Evolutionary conservation across 2,329 filamentous ascomycete species (phyloP).

Genomic region (Aureobasidium sp.): DNA sequence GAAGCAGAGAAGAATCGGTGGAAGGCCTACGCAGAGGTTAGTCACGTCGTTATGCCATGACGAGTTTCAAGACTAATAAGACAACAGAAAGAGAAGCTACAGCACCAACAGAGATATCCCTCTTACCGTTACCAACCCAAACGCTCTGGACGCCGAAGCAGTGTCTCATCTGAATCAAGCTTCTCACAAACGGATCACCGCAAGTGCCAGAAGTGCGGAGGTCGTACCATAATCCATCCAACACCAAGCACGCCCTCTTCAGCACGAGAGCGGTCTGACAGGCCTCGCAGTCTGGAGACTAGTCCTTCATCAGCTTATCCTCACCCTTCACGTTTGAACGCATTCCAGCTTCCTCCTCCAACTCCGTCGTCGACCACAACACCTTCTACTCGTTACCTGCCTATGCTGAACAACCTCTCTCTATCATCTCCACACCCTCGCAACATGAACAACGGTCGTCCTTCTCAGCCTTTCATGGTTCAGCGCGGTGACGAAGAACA

Average conservation of each 20-base stretch:
- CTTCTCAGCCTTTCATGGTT: slow-evolving; percentile 3
- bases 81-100: slow-evolving; percentile 71
- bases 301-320: slow-evolving; percentile 12
- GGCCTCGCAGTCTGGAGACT: slow-evolving; percentile 3
- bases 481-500: slow-evolving; percentile 29
- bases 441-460: slow-evolving; percentile 10
- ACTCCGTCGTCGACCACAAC: slow-evolving; percentile 28
- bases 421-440: slow-evolving; percentile 29
- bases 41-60: slow-evolving; percentile 16
- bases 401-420: slow-evolving; percentile 30
- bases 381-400: slow-evolving; percentile 31
- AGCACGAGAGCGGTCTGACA: slow-evolving; percentile 5
- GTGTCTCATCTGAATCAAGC: slow-evolving; percentile 23
- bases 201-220: slow-evolving; percentile 65
- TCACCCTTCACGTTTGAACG: slow-evolving; percentile 11
- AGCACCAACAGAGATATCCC: slow-evolving; percentile 84
- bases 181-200: slow-evolving; percentile 32
- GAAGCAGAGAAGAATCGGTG: slow-evolving; percentile 73
- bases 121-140: slow-evolving; percentile 92
- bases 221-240: slow-evolving; percentile 49
- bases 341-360: slow-evolving; percentile 22
- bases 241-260: slow-evolving; percentile 24
- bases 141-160: slow-evolving; percentile 40
- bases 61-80: background rate
- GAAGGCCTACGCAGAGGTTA: slow-evolving; percentile 79